Evolutionary conservation across 2,329 filamentous ascomycete genomes (phyloP).

Genomic region (Pyrenophora graminea): DNA sequence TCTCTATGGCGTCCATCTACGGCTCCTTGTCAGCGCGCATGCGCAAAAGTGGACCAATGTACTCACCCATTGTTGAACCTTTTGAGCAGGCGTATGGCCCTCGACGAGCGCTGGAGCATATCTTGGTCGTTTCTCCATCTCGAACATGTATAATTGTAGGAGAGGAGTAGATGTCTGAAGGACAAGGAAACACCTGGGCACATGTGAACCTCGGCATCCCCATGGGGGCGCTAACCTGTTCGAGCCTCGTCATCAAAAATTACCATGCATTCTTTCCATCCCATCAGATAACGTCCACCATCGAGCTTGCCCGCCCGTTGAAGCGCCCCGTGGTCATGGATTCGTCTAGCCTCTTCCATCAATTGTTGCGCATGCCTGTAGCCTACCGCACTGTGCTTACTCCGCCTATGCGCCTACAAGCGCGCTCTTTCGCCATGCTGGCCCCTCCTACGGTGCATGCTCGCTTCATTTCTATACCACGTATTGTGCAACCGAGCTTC

Average conservation of each 20-base stretch:
- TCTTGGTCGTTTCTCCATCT: slow-evolving; percentile 3
- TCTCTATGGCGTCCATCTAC: slow-evolving; percentile 27
- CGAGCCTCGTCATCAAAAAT: slow-evolving; percentile 3
- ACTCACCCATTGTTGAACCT: slow-evolving; percentile 24
- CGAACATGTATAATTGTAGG: neutral
- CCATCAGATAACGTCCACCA: neutral
- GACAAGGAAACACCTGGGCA: slow-evolving; percentile 5
- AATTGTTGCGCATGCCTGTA: slow-evolving; percentile 35
- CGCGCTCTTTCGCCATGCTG: slow-evolving; percentile 29
- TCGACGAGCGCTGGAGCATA: neutral
- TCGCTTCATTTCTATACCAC: slow-evolving; percentile 38
- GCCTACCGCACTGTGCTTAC: slow-evolving; percentile 25
- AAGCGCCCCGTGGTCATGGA: slow-evolving; percentile 28
- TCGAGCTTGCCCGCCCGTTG: neutral
- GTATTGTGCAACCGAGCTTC: slow-evolving; percentile 43
- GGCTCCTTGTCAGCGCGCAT: slow-evolving; percentile 2
- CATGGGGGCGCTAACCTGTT: slow-evolving; percentile 3
- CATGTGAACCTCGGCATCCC: slow-evolving; percentile 16
- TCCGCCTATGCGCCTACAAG: slow-evolving; percentile 22
- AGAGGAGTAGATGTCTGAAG: neutral
- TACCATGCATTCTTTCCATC: neutral
- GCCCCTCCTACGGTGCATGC: slow-evolving; percentile 18
- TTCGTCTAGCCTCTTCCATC: slow-evolving; percentile 26
- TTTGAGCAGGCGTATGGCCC: slow-evolving; percentile 24
- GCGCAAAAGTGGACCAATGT: too few relatives aligned